Base-by-base conservation (phyloP, 164 flowering plant genomes). In the Sextonia rubra region DNA sequence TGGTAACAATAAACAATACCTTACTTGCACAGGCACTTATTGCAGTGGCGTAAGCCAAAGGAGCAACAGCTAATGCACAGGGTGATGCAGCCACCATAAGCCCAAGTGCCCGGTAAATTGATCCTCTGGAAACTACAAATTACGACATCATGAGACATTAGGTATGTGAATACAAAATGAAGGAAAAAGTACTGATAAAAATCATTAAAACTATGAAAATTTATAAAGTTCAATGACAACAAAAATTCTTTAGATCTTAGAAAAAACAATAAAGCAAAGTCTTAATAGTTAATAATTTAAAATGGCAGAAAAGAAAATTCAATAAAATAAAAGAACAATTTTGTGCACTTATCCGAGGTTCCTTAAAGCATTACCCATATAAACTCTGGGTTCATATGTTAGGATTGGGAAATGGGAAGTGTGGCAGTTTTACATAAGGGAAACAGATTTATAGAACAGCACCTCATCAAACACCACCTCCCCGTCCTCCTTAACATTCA, bases 81-180 rank as follows among this genome's bases (percentile, higher is more conserved):
- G 99, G 99, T 71, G 99, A 95, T 76, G 99, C 98, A 64, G 99
- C 99, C 73, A 95, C 98, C 99, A 95, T 91, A 62, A 95, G 98
- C 69, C 99, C 99, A 78, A 95, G 77, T 60, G 97, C 99, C 80
- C 99, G 83, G 78, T 95, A 95, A 69, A 95, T 72, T 68, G 99
- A 95, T 78, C 99, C 99, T 88, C 99, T 86, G 89, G 91, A 93
- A 80, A 60, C 99, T 95, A 76, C 80, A 88, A 47, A 74, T 61
- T 52, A 75, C 69, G 11, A 12, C 69, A 55, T 14, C 56, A 70
- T 60, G 30, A 63, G 60, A 12, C 44, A 4, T 37, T 44, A 8
- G 44, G n/a, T 18, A 49, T 47, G 23, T 44, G 20, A 66, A n/a
- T 23, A 66, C 32, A 17, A 37, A 66, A 66, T 37, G 24, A 23